These are phyloP conservation scores for Lactarius akahatsu DNA, from an alignment of 768 basidiomycete genomes.

Conservation along the genomic window DNA sequence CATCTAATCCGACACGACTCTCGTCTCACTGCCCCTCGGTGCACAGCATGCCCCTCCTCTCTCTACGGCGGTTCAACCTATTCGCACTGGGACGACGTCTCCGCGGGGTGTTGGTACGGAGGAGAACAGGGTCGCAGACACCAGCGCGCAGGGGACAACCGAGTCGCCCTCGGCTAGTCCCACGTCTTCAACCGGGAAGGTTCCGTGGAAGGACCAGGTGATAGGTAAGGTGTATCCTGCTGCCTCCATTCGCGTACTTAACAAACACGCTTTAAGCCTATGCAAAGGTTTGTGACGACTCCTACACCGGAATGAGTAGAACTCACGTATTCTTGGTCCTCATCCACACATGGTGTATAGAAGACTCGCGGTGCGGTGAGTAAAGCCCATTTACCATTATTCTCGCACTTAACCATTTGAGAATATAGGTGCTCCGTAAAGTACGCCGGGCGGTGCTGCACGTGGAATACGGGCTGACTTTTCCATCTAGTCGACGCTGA, in stretches of 20 bases:
- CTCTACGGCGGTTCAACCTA: neutral
- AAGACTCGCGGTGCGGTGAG: slow-evolving; percentile 25
- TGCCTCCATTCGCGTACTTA: neutral
- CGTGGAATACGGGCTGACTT: neutral
- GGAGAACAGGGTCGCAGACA: slow-evolving; percentile 35
- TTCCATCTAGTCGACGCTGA: slow-evolving; percentile 39
- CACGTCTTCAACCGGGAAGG: slow-evolving; percentile 32
- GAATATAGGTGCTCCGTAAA: slow-evolving; percentile 22
- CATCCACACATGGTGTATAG: slow-evolving; percentile 12
- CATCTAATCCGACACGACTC: neutral
- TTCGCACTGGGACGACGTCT: neutral
- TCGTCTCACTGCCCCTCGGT: neutral
- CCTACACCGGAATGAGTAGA: neutral
- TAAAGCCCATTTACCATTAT: neutral
- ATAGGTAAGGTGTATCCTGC: slow-evolving; percentile 43
- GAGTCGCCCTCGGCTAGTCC: slow-evolving; percentile 28
- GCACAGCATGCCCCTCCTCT: neutral
- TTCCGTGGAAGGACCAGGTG: slow-evolving; percentile 60
- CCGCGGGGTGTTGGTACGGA: slow-evolving; percentile 32
- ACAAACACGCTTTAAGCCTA: slow-evolving; percentile 2
- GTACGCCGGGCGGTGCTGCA: slow-evolving; percentile 1
- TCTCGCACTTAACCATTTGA: neutral
- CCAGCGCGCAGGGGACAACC: slow-evolving; percentile 27
- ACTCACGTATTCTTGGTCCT: neutral
- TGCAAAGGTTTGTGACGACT: slow-evolving; percentile 19